phyloP scores from a whole-genome alignment of 352 stramenopile genomes.

The Sclerospora graminicola region DNA sequence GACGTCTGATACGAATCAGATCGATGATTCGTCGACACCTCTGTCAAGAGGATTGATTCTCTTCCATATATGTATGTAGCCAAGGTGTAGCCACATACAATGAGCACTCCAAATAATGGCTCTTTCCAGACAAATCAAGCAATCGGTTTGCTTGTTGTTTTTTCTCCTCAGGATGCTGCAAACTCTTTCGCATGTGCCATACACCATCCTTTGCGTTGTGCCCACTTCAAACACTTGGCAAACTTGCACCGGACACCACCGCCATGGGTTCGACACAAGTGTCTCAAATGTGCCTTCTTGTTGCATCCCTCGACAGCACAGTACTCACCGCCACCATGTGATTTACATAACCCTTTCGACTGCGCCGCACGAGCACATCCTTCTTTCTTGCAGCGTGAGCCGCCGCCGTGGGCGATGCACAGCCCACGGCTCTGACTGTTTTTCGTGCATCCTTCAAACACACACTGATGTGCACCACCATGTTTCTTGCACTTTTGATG shows the following conservation, averaged over 20 bases:
- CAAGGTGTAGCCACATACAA: too few relatives aligned
- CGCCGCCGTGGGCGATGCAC: slow-evolving; percentile 77
- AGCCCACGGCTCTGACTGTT: slow-evolving; percentile 82
- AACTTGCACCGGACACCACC: slow-evolving; percentile 79
- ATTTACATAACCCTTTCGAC: slow-evolving; percentile 81
- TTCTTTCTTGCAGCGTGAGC: slow-evolving; percentile 69
- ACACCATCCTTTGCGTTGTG: slow-evolving; percentile 82
- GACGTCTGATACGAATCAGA: too few relatives aligned
- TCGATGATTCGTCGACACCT: too few relatives aligned
- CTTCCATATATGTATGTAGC: too few relatives aligned
- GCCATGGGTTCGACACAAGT: slow-evolving; percentile 77
- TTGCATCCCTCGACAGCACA: slow-evolving; percentile 72
- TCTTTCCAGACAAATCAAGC: too few relatives aligned
- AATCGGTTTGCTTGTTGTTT: background rate
- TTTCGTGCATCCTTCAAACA: slow-evolving; percentile 77
- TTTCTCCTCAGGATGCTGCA: slow-evolving; percentile 28
- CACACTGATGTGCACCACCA: slow-evolving; percentile 75
- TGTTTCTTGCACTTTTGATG: slow-evolving; percentile 88
- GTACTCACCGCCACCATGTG: slow-evolving; percentile 71
- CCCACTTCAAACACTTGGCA: slow-evolving; percentile 74
- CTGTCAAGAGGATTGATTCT: too few relatives aligned
- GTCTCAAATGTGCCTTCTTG: slow-evolving; percentile 83
- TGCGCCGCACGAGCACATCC: slow-evolving; percentile 74
- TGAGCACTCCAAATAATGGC: too few relatives aligned
- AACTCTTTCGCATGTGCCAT: slow-evolving; percentile 84